phyloP scores from a whole-genome alignment of 306 rosid genomes.

The Casuarina cunninghamiana region DNA sequence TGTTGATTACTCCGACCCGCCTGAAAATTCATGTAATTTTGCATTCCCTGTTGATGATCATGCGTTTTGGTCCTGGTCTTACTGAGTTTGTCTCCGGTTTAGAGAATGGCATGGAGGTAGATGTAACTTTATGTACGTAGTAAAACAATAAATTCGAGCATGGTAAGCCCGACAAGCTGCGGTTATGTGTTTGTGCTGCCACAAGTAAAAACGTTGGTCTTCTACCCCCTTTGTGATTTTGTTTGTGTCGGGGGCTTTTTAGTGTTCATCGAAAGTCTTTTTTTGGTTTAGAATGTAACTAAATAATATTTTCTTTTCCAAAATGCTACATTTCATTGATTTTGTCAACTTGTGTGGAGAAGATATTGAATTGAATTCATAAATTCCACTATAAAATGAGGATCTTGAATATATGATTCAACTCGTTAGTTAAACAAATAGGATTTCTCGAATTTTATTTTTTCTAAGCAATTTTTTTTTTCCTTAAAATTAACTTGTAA shows the following conservation, averaged over 20 bases:
- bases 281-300: slow-evolving; percentile 18
- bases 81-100: slow-evolving; percentile 28
- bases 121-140: slow-evolving; percentile 1
- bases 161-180: slow-evolving; percentile 19
- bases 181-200: slow-evolving; percentile 27
- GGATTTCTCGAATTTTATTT: no score
- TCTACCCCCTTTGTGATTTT: slow-evolving; percentile 23
- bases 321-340: neutral
- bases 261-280: slow-evolving; percentile 7
- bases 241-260: slow-evolving; percentile 3
- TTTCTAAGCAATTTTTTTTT: no score
- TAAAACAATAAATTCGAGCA: slow-evolving; percentile 21
- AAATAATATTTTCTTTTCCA: slow-evolving; percentile 16
- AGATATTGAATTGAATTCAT: no score
- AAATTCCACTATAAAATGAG: no score
- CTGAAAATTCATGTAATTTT: slow-evolving; percentile 51
- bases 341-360: neutral
- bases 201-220: slow-evolving; percentile 11
- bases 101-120: slow-evolving; percentile 10
- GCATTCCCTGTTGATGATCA: slow-evolving; percentile 72
- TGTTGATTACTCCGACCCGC: slow-evolving; percentile 58
- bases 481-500: no score
- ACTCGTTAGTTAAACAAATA: no score
- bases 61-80: slow-evolving; percentile 82
- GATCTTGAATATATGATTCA: no score